These are phyloP conservation scores for Vitis cinerea DNA, from an alignment of 164 flowering plant genomes.

Conservation along the genomic window DNA sequence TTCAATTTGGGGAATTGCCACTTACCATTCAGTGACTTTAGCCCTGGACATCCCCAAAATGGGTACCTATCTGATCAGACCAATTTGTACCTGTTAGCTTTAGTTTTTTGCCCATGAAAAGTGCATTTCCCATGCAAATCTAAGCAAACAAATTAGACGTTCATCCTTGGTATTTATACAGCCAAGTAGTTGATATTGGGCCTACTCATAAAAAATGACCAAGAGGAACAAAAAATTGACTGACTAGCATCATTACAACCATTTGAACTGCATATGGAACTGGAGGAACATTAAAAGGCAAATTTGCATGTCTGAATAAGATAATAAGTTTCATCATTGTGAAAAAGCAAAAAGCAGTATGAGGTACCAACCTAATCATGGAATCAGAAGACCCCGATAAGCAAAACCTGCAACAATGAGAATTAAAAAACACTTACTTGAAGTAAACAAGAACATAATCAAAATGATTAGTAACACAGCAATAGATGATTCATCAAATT, in stretches of 20 bases:
- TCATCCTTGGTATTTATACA: not conserved
- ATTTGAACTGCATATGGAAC: too few species aligned
- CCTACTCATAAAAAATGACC: not conserved
- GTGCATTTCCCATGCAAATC: not conserved
- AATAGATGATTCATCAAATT: too few species aligned
- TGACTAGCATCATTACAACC: not conserved
- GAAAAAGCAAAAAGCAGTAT: not conserved
- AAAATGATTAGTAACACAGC: not conserved
- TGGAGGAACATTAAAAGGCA: not conserved
- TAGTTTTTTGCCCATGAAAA: not conserved
- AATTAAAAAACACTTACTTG: slow-evolving; percentile 4
- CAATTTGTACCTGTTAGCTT: too few species aligned
- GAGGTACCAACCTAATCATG: slow-evolving; percentile 75
- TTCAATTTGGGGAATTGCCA: too few species aligned
- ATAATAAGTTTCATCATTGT: not conserved
- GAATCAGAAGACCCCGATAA: slow-evolving; percentile 98
- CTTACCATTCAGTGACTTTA: too few species aligned
- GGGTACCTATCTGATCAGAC: too few species aligned
- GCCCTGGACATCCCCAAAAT: too few species aligned
- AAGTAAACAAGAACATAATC: not conserved
- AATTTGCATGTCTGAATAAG: not conserved
- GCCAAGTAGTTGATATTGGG: not conserved
- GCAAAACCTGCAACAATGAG: slow-evolving; percentile 62
- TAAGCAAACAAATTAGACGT: not conserved
- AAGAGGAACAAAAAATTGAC: not conserved